phyloP scores from a whole-genome alignment of 257 asterid species.

The Solanum habrochaites region DNA sequence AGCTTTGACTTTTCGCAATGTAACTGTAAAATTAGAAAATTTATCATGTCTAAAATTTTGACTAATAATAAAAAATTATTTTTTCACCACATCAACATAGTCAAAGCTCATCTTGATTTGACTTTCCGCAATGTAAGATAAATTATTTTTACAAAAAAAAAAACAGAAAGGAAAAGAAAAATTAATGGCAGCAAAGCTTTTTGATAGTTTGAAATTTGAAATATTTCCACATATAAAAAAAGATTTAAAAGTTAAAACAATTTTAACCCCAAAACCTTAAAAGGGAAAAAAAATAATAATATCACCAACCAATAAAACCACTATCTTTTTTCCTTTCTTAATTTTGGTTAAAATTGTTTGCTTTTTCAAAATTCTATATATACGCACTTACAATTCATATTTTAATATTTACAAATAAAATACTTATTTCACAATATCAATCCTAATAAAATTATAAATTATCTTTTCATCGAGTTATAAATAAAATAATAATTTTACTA shows the following conservation, averaged over 20 bases:
- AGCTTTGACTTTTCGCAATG: too few relatives aligned
- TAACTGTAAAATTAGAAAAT: not conserved
- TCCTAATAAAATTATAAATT: not conserved
- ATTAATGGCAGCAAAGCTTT: not conserved
- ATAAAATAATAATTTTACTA: not conserved
- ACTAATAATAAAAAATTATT: too few relatives aligned
- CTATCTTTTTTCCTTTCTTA: not conserved
- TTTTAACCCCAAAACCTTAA: too few relatives aligned
- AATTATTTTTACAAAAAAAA: too few relatives aligned
- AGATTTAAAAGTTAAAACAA: not conserved
- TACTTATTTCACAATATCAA: not conserved
- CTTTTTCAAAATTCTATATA: not conserved
- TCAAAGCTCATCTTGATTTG: not conserved
- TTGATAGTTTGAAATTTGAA: not conserved
- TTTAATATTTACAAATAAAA: too few relatives aligned
- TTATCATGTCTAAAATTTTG: not conserved
- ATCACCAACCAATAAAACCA: too few relatives aligned
- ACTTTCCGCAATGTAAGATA: not conserved
- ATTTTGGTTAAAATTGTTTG: not conserved
- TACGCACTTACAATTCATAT: not conserved
- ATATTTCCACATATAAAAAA: too few relatives aligned
- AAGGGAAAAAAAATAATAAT: not conserved
- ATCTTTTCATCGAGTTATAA: rapidly evolving
- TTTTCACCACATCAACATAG: too few relatives aligned
- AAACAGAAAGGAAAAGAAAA: not conserved